Evolutionary conservation across 2,329 filamentous ascomycete species (phyloP), one percentile per base, ranked within the genome.

Genomic region (Calonectria hongkongensis): DNA sequence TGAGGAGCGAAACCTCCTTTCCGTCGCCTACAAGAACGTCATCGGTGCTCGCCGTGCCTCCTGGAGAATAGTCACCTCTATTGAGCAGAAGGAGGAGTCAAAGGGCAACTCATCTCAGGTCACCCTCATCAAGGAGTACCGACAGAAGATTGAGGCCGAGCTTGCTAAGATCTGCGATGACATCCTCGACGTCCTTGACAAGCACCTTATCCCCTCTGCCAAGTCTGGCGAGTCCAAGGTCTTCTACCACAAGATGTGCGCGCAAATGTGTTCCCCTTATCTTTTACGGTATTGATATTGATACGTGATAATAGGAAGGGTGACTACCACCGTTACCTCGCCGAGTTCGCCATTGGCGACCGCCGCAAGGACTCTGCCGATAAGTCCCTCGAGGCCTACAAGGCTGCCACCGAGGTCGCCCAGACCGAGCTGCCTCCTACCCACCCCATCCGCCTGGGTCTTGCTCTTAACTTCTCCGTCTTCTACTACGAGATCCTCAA

Each of bases 401-500:
- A 98, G 95, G 95, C 97, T 87, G 97, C 96, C 81, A 98, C 96
- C 89, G 96, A 98, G 83, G 96, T 98, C 83, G 97, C 97, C 81
- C 96, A 98, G 91, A 98, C 95, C 79, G 96, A 98, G 88, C 93
- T 98, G 81, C 96, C 96, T 75, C 96, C 96, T 76, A 98, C 97
- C 74, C 96, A 98, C 91, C 96, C 96, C 82, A 98, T 98, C 89
- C 96, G 96, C 83, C 95, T 98, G 79, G 96, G 96, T 86, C 94
- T 98, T 83, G 96, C 96, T 80, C 93, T 98, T 80, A 98, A 98
- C 94, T 98, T 98, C 92, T 98, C 96, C 78, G 96, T 98, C 83
- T 98, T 98, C 92, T 98, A 98, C 93, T 99, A 99, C 87, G 97
- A 99, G 92, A 99, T 98, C 86, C 91, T 98, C 83, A 99, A 98